Conservation (phyloP, 2,329 filamentous ascomycete genomes). For the Aspergillus viridinutans region DNA sequence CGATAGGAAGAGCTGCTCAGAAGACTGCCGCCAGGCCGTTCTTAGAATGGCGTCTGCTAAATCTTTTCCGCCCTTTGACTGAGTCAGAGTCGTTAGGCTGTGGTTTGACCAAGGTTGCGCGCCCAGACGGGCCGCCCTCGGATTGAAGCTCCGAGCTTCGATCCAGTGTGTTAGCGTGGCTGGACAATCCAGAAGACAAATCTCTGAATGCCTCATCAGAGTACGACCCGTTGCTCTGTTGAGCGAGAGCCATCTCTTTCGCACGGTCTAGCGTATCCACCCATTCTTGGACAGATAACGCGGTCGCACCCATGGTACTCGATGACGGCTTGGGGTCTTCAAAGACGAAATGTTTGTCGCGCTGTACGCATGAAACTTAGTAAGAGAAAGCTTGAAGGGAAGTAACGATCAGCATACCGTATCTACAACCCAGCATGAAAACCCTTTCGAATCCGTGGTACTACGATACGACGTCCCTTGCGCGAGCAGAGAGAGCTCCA, state of each 20-base stretch:
- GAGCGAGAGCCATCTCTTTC: slow-evolving; percentile 74
- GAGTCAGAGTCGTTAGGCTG: slow-evolving; percentile 48
- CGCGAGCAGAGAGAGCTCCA: slow-evolving; percentile 78
- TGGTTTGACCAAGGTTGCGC: slow-evolving; percentile 43
- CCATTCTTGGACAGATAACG: slow-evolving; percentile 81
- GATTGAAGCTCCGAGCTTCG: slow-evolving; percentile 36
- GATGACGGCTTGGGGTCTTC: slow-evolving; percentile 80
- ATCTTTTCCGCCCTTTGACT: slow-evolving; percentile 60
- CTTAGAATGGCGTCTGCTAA: slow-evolving; percentile 90
- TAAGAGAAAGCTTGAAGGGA: slow-evolving; percentile 15
- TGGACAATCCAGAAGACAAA: slow-evolving; percentile 68
- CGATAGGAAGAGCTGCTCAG: slow-evolving; percentile 36
- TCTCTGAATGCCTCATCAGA: slow-evolving; percentile 65
- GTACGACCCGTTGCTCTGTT: slow-evolving; percentile 64
- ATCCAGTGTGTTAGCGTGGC: slow-evolving; percentile 48
- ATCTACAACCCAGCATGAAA: slow-evolving; percentile 85
- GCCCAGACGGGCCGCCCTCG: slow-evolving; percentile 39
- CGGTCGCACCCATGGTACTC: slow-evolving; percentile 59
- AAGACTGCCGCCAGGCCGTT: slow-evolving; percentile 90
- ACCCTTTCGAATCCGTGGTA: slow-evolving; percentile 79
- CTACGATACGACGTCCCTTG: slow-evolving; percentile 74
- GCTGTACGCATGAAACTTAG: slow-evolving; percentile 49
- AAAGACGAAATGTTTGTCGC: slow-evolving; percentile 85
- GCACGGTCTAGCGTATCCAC: slow-evolving; percentile 82
- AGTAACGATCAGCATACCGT: slow-evolving; percentile 62